Percentiles rank a stretch among this genome's conserved stretches.
phyloP scores from a whole-genome alignment of 805 yeast species.

The Saccharomyces kudriavzevii region DNA sequence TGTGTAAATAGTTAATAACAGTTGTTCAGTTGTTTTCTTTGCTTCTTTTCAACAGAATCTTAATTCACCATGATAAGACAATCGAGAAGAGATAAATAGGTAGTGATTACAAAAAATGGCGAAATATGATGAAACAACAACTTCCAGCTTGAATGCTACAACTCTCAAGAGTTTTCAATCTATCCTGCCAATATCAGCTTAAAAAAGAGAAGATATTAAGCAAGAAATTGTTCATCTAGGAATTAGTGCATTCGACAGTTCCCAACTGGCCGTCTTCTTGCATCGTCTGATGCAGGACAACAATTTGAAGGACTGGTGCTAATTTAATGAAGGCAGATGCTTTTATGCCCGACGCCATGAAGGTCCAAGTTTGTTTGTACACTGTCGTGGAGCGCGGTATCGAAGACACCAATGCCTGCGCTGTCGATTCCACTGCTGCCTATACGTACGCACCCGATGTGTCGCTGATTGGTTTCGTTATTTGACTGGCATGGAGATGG shows the following conservation, averaged over 20 bases:
- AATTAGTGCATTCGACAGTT: constrained; percentile 5
- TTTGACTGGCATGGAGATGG: constrained; percentile 5
- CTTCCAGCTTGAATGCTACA: too few species aligned
- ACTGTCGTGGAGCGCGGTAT: background rate
- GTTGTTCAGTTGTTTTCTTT: too few species aligned
- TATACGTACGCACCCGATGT: constrained; percentile 6
- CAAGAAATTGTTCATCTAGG: constrained; percentile 3
- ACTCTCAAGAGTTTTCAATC: background rate
- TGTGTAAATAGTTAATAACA: too few species aligned
- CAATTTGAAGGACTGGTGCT: constrained; percentile 2
- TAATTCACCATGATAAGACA: too few species aligned
- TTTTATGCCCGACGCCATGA: background rate
- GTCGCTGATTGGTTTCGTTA: constrained; percentile 9
- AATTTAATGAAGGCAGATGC: background rate
- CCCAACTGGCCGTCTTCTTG: constrained; percentile 3
- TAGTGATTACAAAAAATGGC: too few species aligned
- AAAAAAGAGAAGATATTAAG: constrained; percentile 2
- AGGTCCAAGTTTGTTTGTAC: background rate
- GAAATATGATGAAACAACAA: too few species aligned
- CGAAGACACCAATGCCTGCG: background rate
- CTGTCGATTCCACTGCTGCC: constrained; percentile 2
- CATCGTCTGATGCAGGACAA: constrained; percentile 1
- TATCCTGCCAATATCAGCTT: background rate
- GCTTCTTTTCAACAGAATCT: too few species aligned
- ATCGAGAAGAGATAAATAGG: too few species aligned